phyloP scores from a whole-genome alignment of 352 stramenopile species.

The Globisporangium radiosum region DNA sequence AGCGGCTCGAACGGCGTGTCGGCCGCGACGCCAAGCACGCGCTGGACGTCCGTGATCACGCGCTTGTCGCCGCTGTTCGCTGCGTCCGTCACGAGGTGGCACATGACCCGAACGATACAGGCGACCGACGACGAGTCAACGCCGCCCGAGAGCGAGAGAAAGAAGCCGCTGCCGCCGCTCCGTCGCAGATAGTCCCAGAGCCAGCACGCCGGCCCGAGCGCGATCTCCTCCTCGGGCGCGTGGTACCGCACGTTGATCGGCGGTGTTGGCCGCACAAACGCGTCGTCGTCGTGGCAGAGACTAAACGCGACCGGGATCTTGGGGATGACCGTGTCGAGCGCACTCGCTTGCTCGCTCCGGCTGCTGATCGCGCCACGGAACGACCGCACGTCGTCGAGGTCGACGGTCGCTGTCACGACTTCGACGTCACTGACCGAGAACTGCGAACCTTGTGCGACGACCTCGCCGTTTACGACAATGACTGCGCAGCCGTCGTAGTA shows the following conservation, averaged over 20 bases:
- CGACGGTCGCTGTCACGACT: slow-evolving; percentile 94
- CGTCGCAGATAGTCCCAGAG: slow-evolving; percentile 98
- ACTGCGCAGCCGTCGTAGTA: slow-evolving; percentile 98
- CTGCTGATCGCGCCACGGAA: slow-evolving; percentile 93
- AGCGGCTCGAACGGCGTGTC: slow-evolving; percentile 49
- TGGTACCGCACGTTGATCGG: slow-evolving; percentile 75
- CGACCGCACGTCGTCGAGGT: slow-evolving; percentile 96
- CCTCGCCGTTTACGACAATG: slow-evolving; percentile 95
- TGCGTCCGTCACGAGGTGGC: slow-evolving; percentile 88
- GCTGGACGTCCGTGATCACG: slow-evolving; percentile 83
- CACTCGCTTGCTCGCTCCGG: slow-evolving; percentile 92
- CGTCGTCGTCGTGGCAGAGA: slow-evolving; percentile 59
- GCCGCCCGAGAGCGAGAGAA: slow-evolving; percentile 95
- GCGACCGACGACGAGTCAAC: slow-evolving; percentile 95
- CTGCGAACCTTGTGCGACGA: slow-evolving; percentile 95
- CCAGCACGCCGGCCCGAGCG: slow-evolving; percentile 96
- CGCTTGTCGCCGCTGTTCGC: slow-evolving; percentile 67
- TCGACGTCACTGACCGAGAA: slow-evolving; percentile 96
- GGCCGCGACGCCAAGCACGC: slow-evolving; percentile 52
- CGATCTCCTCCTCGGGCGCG: slow-evolving; percentile 95
- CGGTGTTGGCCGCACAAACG: slow-evolving; percentile 30
- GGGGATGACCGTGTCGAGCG: slow-evolving; percentile 54
- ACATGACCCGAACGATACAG: slow-evolving; percentile 98
- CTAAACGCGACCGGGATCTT: slow-evolving; percentile 73
- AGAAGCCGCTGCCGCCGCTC: slow-evolving; percentile 83